Conservation (phyloP, 768 basidiomycete genomes). For the Russula dissimulans region DNA sequence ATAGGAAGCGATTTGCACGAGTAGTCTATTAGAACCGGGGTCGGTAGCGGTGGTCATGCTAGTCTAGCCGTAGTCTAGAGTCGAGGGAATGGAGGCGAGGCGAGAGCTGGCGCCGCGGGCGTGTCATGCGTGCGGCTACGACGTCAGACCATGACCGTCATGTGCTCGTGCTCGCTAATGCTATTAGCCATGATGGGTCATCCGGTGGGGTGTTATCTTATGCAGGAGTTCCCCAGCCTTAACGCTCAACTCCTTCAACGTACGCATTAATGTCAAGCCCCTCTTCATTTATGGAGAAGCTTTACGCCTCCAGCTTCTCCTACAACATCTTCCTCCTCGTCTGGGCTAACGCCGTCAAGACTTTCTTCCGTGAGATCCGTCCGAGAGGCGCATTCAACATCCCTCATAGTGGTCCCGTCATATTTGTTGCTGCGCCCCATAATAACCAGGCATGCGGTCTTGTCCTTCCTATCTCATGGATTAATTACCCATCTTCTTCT, state of each 20-base stretch:
- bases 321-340: constrained; percentile 74
- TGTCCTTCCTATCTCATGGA: constrained; percentile 1
- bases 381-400: constrained; percentile 91
- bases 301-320: constrained; percentile 21
- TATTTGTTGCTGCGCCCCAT: constrained; percentile 92
- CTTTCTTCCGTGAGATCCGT: constrained; percentile 94
- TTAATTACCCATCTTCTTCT: neutral
- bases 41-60: neutral
- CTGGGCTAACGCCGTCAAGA: constrained; percentile 75
- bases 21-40: constrained; percentile 27
- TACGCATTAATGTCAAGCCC: neutral
- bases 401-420: constrained; percentile 78
- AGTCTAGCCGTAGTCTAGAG: neutral
- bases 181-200: neutral
- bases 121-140: no score
- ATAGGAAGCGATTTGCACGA: constrained; percentile 81
- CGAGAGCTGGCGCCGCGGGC: neutral
- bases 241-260: neutral
- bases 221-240: neutral
- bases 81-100: neutral
- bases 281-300: neutral
- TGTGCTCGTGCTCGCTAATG: no score
- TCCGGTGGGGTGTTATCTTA: neutral
- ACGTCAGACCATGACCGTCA: no score
- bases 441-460: constrained; percentile 63